Evolutionary conservation across 768 basidiomycete species (phyloP).

Genomic region (Mycena indigotica): DNA sequence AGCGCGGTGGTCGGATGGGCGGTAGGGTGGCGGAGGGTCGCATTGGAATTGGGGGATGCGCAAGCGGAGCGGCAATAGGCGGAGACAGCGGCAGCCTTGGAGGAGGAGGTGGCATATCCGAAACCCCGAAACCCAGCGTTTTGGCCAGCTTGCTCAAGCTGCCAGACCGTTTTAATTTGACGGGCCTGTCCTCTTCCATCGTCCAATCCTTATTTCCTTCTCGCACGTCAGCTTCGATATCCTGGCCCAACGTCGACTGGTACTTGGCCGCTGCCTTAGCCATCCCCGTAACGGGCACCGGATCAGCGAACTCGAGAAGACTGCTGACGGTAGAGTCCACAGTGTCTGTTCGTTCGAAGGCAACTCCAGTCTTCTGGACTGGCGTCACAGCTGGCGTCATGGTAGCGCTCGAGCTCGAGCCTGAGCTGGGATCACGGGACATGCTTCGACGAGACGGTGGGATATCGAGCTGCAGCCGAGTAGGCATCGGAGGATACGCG

Average conservation of each 20-base stretch:
- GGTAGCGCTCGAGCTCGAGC: neutral
- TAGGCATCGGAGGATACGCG: neutral
- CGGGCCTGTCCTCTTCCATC: neutral
- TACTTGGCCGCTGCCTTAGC: neutral
- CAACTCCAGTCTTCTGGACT: neutral
- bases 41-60: neutral
- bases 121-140: neutral
- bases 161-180: neutral
- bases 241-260: slow-evolving; percentile 1
- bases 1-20: neutral
- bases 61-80: neutral
- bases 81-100: neutral
- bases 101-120: neutral
- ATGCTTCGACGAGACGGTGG: neutral
- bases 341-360: neutral
- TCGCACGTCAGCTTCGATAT: neutral
- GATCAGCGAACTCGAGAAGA: neutral
- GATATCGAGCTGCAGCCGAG: neutral
- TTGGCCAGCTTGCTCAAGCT: slow-evolving; percentile 1
- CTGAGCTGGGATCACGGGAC: neutral
- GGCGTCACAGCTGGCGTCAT: neutral
- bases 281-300: neutral
- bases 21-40: neutral
- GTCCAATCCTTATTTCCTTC: neutral
- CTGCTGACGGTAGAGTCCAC: neutral